Percentiles rank a stretch among this genome's conserved stretches.
phyloP scores from a whole-genome alignment of 73 alveolate genomes.

The Durusdinium trenchii region DNA sequence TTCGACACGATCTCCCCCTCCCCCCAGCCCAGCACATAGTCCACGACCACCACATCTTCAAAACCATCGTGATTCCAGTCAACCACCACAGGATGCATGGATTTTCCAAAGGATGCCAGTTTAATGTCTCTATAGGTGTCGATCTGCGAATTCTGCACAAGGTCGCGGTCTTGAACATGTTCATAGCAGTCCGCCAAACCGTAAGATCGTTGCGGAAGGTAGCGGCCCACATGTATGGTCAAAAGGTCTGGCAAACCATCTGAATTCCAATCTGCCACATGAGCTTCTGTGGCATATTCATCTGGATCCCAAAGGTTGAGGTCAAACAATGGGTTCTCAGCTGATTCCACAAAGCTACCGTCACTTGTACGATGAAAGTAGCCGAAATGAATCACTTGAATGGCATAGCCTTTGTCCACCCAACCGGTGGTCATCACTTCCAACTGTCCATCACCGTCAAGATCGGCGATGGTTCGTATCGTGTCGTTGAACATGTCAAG shows the following conservation, averaged over 20 bases:
- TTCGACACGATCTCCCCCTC: neutral
- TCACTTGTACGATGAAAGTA: neutral
- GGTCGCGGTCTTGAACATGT: neutral
- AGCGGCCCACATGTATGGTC: neutral
- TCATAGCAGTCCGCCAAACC: neutral
- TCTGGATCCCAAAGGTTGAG: neutral
- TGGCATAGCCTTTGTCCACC: neutral
- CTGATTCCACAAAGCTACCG: neutral
- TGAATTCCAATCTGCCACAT: constrained; percentile 19
- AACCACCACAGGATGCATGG: neutral
- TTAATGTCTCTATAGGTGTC: neutral
- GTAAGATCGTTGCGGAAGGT: too few relatives aligned
- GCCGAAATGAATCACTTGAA: neutral
- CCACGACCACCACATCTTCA: neutral
- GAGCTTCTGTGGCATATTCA: too few relatives aligned
- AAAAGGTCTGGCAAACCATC: constrained; percentile 8
- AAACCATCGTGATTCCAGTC: constrained; percentile 56
- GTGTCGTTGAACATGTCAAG: neutral
- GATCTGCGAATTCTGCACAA: neutral
- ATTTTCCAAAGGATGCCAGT: neutral
- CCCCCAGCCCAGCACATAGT: too few relatives aligned
- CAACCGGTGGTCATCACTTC: neutral
- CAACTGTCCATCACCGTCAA: neutral
- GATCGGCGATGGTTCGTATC: neutral
- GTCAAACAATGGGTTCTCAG: neutral